Conservation (phyloP, 768 basidiomycete genomes). For the Pleurotus djamor region DNA sequence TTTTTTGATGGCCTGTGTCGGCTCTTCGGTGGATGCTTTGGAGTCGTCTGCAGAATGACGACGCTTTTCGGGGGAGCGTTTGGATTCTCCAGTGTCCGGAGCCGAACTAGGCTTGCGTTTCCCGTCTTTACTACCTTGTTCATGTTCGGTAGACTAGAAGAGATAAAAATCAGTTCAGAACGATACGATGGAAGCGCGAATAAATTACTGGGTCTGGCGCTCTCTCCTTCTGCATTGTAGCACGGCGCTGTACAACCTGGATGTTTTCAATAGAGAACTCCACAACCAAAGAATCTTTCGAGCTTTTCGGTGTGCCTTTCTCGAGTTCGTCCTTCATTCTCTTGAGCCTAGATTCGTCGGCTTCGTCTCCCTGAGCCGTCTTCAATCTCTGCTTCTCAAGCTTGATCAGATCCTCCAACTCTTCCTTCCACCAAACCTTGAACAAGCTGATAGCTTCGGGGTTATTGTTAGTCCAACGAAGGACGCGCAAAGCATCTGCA, state of each 20-base stretch:
- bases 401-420: constrained; percentile 58
- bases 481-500: constrained; percentile 84
- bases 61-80: constrained; percentile 38
- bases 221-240: constrained; percentile 46
- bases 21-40: constrained; percentile 9
- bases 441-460: constrained; percentile 60
- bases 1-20: constrained; percentile 16
- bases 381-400: constrained; percentile 46
- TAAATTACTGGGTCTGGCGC: constrained; percentile 20
- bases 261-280: constrained; percentile 97
- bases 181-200: neutral
- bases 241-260: constrained; percentile 81
- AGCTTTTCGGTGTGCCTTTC: constrained; percentile 33
- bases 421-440: constrained; percentile 84
- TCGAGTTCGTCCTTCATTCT: constrained; percentile 58
- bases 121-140: too few relatives aligned
- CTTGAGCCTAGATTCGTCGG: constrained; percentile 47
- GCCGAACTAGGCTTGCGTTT: too few relatives aligned
- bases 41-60: constrained; percentile 22
- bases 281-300: constrained; percentile 64
- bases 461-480: constrained; percentile 96
- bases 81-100: constrained; percentile 7
- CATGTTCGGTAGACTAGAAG: neutral
- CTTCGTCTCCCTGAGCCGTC: constrained; percentile 24
- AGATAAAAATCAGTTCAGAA: neutral